Conservation (phyloP, 345 rosid genomes). For the Eucalyptus viminalis region DNA sequence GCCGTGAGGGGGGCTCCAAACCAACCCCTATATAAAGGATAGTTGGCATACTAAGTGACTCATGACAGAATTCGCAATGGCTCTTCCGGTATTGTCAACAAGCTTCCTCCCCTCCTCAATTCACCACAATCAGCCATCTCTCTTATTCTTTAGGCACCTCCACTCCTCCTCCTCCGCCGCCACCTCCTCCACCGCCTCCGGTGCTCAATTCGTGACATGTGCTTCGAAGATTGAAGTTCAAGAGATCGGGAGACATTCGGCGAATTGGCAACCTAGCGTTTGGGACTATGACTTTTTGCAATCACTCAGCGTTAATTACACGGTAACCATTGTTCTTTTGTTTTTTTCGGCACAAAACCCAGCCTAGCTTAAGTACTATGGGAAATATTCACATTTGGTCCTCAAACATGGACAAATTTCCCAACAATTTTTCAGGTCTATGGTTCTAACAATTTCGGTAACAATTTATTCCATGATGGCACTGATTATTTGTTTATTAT, state of each 20-base stretch:
- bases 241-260: not conserved
- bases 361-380: too few species aligned
- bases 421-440: too few species aligned
- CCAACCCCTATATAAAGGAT: not conserved
- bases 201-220: not conserved
- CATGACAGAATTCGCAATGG: not conserved
- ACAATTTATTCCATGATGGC: too few species aligned
- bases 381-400: too few species aligned
- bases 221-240: not conserved
- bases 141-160: not conserved
- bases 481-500: too few species aligned
- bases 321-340: not conserved
- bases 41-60: not conserved
- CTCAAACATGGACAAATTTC: not conserved
- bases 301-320: not conserved
- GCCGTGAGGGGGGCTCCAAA: not conserved
- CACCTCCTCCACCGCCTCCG: not conserved
- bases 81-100: not conserved
- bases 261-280: not conserved
- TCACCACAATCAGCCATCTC: not conserved
- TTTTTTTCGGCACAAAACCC: not conserved
- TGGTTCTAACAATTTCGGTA: too few species aligned
- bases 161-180: not conserved
- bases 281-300: not conserved
- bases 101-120: not conserved